Evolutionary conservation across 2,329 filamentous ascomycete species (phyloP).

Genomic region (Exophiala viscosa): DNA sequence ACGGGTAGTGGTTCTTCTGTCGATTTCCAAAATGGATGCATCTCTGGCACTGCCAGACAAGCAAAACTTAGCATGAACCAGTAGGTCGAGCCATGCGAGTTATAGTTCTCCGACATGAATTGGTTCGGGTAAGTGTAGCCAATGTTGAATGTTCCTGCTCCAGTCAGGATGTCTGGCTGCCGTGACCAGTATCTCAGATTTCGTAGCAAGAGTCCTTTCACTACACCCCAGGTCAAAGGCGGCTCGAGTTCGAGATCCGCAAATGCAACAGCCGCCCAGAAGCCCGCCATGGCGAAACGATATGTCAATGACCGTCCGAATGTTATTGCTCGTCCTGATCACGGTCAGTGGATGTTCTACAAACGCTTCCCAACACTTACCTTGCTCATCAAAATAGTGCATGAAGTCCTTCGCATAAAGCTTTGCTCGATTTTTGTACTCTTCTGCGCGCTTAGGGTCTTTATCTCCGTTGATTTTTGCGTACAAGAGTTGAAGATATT

Average conservation of each 20-base stretch:
- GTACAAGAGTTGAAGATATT: constrained; percentile 74
- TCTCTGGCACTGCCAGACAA: constrained; percentile 64
- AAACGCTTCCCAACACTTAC: constrained; percentile 27
- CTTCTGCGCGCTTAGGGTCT: constrained; percentile 62
- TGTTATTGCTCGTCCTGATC: constrained; percentile 60
- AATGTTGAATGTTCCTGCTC: constrained; percentile 69
- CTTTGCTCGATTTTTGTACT: constrained; percentile 67
- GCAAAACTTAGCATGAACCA: constrained; percentile 79
- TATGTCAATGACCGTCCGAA: constrained; percentile 77
- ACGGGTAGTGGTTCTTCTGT: constrained; percentile 60
- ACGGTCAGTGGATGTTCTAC: background rate
- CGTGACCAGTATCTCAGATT: constrained; percentile 78
- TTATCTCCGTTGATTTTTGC: constrained; percentile 64
- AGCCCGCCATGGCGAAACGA: constrained; percentile 80
- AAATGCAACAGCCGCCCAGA: constrained; percentile 75
- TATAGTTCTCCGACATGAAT: constrained; percentile 80
- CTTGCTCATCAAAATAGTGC: constrained; percentile 72
- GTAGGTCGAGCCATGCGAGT: constrained; percentile 68
- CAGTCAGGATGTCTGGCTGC: constrained; percentile 69
- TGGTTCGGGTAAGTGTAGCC: constrained; percentile 78
- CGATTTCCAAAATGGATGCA: constrained; percentile 72
- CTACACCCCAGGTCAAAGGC: constrained; percentile 72
- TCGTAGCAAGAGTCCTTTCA: constrained; percentile 70
- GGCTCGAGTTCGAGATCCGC: constrained; percentile 68
- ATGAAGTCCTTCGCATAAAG: constrained; percentile 66